A percentile compares a stretch with the other conserved stretches of the same genome.
phyloP scores from a whole-genome alignment of 2,329 filamentous ascomycete species.

The Nectriaceae sp. region DNA sequence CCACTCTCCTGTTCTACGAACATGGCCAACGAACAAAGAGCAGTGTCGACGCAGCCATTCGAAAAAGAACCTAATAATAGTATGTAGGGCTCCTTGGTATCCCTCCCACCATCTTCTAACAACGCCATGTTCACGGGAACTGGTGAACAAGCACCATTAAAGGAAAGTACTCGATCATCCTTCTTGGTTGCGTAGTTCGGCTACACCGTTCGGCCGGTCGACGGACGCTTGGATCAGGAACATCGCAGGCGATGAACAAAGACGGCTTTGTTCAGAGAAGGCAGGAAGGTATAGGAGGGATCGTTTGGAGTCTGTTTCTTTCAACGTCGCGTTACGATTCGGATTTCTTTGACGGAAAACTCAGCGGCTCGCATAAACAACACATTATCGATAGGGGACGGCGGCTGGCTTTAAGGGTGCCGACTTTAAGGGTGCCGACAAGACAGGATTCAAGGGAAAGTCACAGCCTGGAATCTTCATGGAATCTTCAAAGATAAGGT shows the following conservation, averaged over 20 bases:
- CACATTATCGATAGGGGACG: too few relatives aligned
- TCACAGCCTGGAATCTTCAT: background rate
- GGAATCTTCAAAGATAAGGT: background rate
- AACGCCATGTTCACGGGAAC: too few relatives aligned
- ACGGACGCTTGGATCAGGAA: background rate
- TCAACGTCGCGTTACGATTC: background rate
- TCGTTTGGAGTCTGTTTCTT: background rate
- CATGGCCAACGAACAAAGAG: background rate
- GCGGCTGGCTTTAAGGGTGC: too few relatives aligned
- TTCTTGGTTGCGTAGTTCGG: background rate
- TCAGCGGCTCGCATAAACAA: background rate
- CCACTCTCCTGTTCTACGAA: background rate
- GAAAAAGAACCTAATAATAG: background rate
- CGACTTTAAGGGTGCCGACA: background rate
- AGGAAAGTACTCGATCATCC: too few relatives aligned
- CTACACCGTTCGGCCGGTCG: background rate
- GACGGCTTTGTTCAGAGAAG: background rate
- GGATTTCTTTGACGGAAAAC: background rate
- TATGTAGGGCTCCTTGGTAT: background rate
- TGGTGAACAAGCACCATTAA: too few relatives aligned
- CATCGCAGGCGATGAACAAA: background rate
- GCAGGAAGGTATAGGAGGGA: too few relatives aligned
- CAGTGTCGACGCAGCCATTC: background rate
- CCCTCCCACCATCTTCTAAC: too few relatives aligned
- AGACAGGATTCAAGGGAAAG: background rate